Evolutionary conservation across 2,329 filamentous ascomycete genomes (phyloP).

Genomic region (Leptographium flavum): DNA sequence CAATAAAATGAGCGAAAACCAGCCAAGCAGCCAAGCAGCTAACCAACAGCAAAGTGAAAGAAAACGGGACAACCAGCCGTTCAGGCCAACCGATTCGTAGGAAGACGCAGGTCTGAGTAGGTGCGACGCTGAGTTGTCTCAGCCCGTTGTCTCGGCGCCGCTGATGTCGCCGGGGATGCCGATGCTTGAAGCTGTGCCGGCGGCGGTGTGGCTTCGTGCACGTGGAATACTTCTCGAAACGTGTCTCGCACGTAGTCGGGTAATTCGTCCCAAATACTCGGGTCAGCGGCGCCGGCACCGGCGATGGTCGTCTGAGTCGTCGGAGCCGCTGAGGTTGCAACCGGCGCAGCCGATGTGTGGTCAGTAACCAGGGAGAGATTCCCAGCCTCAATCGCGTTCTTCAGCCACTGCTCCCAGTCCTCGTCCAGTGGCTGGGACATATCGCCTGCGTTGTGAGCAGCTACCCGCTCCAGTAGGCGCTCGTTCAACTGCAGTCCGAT

Average conservation of each 20-base stretch:
- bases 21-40: background rate
- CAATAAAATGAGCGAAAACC: background rate
- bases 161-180: background rate
- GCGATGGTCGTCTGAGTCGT: background rate
- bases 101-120: constrained; percentile 25
- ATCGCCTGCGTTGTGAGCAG: constrained; percentile 47
- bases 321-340: background rate
- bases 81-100: constrained; percentile 13
- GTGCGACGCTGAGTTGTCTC: constrained; percentile 10
- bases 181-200: too few species aligned
- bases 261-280: background rate
- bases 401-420: constrained; percentile 63
- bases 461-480: constrained; percentile 49
- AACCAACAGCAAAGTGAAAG: too few species aligned
- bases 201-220: background rate
- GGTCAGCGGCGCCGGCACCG: background rate
- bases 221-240: background rate
- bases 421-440: constrained; percentile 47
- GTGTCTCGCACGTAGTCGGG: background rate
- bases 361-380: constrained; percentile 34
- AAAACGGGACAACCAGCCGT: background rate
- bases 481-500: constrained; percentile 50
- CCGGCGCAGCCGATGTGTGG: constrained; percentile 19
- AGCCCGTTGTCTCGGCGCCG: constrained; percentile 1
- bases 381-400: constrained; percentile 53